Evolutionary conservation across 106 monocot genomes (phyloP).

Genomic region (Chionographis japonica): DNA sequence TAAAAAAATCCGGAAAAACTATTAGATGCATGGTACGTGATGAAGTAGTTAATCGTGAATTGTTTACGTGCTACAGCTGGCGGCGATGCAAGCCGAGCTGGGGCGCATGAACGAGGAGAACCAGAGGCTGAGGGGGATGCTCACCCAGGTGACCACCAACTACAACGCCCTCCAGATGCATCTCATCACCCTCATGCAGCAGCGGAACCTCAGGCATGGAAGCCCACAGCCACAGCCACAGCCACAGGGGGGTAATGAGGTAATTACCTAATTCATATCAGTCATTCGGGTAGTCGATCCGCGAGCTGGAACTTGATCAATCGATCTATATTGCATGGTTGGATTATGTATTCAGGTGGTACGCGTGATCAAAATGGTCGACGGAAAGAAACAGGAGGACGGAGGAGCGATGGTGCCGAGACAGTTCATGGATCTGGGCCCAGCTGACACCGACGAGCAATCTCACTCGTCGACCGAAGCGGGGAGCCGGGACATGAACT

Average conservation of each 20-base stretch:
- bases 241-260: slow-evolving; percentile 4
- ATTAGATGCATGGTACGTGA: no score
- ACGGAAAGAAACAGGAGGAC: not conserved
- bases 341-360: not conserved
- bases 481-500: not conserved
- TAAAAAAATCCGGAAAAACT: no score
- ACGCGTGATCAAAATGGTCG: not conserved
- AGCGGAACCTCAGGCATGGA: slow-evolving; percentile 8
- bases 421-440: slow-evolving; percentile 81
- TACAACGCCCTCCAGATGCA: slow-evolving; percentile 44
- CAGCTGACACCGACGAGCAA: slow-evolving; percentile 25
- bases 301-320: no score
- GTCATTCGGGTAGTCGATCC: no score
- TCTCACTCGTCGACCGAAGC: slow-evolving; percentile 63
- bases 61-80: slow-evolving; percentile 18
- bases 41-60: not conserved
- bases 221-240: no score
- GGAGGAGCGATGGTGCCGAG: slow-evolving; percentile 36
- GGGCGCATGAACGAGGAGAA: slow-evolving; percentile 45
- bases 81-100: slow-evolving; percentile 23
- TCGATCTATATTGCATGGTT: no score
- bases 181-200: slow-evolving; percentile 26
- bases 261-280: no score
- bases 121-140: slow-evolving; percentile 24
- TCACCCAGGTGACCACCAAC: slow-evolving; percentile 24